Conservation (phyloP, 768 basidiomycete species). For the Mycena vulgaris region DNA sequence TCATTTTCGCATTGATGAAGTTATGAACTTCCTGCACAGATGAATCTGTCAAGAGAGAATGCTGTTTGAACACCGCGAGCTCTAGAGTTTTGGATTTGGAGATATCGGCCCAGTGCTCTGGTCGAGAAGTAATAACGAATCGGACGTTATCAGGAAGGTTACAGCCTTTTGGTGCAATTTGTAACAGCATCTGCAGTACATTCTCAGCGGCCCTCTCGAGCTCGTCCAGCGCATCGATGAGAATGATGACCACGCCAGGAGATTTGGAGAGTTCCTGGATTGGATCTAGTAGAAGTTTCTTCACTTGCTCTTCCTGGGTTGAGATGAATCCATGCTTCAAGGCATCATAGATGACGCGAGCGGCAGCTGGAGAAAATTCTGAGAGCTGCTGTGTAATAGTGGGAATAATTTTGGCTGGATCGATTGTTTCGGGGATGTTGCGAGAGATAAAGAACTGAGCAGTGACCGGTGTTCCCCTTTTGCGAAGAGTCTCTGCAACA, state of each 20-base stretch:
- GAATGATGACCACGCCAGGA: background rate
- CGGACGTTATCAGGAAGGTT: slow-evolving; percentile 18
- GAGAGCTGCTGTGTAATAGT: no score
- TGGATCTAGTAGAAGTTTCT: slow-evolving; percentile 12
- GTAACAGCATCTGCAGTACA: background rate
- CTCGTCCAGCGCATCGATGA: slow-evolving; percentile 14
- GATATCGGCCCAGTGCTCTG: no score
- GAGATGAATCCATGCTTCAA: background rate
- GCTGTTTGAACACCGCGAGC: no score
- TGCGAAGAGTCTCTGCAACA: background rate
- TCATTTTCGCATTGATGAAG: no score
- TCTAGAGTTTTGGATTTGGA: no score
- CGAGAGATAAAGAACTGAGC: no score
- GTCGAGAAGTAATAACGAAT: slow-evolving; percentile 13
- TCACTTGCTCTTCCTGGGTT: slow-evolving; percentile 1
- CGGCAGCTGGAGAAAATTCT: no score
- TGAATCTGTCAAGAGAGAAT: no score
- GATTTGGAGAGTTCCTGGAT: slow-evolving; percentile 12
- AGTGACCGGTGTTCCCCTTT: background rate
- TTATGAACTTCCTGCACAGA: no score
- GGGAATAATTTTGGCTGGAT: no score
- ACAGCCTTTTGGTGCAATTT: slow-evolving; percentile 1
- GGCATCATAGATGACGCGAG: background rate
- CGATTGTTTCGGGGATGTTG: no score
- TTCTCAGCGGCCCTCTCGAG: background rate